phyloP scores from a whole-genome alignment of 768 basidiomycete genomes.

The Pulveroboletus sp. region DNA sequence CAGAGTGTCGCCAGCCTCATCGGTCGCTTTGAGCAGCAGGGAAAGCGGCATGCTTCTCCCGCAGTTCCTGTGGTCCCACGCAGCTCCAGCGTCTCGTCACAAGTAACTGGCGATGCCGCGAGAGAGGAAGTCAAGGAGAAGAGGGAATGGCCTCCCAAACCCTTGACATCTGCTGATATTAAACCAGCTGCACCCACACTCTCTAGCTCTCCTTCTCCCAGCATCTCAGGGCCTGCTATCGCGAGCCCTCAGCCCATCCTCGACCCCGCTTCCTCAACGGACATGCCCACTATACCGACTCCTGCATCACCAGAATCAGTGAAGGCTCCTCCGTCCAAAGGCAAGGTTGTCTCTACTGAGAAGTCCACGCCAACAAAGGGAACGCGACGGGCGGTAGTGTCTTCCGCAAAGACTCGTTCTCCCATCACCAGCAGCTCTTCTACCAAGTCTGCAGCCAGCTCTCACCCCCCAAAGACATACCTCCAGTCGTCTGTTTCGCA shows the following conservation, averaged over 20 bases:
- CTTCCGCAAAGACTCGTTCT: slow-evolving; percentile 31
- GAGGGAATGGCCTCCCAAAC: slow-evolving; percentile 73
- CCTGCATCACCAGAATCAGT: slow-evolving; percentile 19
- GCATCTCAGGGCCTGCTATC: slow-evolving; percentile 15
- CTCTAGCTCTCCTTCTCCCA: slow-evolving; percentile 30
- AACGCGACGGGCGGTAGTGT: slow-evolving; percentile 10
- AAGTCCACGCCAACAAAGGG: slow-evolving; percentile 24
- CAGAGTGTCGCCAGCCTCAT: slow-evolving; percentile 88
- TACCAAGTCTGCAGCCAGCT: slow-evolving; percentile 18
- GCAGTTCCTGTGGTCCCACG: slow-evolving; percentile 40
- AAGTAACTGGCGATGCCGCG: slow-evolving; percentile 56
- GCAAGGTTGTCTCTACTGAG: slow-evolving; percentile 10
- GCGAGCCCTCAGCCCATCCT: slow-evolving; percentile 30
- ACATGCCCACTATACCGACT: slow-evolving; percentile 17
- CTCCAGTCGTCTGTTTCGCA: slow-evolving; percentile 35
- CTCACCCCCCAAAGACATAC: slow-evolving; percentile 29
- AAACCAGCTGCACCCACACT: slow-evolving; percentile 35
- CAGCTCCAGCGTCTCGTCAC: slow-evolving; percentile 63
- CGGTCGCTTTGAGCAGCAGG: slow-evolving; percentile 81
- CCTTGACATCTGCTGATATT: slow-evolving; percentile 28
- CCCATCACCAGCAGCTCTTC: slow-evolving; percentile 15
- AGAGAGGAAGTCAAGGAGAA: slow-evolving; percentile 67
- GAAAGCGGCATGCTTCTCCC: slow-evolving; percentile 53
- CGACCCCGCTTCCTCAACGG: slow-evolving; percentile 16
- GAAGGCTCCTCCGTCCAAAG: slow-evolving; percentile 20